These are phyloP conservation scores for Salix suchowensis DNA, from an alignment of 345 rosid species.

Conservation along the genomic window DNA sequence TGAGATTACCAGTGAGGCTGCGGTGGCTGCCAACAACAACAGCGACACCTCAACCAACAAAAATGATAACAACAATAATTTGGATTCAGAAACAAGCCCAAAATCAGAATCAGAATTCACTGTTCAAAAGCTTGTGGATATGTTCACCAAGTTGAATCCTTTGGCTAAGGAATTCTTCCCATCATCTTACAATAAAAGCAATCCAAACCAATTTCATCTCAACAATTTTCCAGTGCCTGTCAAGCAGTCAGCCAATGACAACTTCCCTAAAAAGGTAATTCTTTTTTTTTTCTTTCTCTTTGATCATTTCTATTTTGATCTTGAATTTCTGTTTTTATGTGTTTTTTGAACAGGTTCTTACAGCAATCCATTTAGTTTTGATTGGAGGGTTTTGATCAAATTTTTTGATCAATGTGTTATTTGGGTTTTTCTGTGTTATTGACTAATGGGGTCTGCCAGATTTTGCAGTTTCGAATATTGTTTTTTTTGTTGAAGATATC, in stretches of 20 bases:
- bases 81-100: conserved; percentile 30
- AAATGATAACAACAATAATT: conserved; percentile 20
- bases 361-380: neutral
- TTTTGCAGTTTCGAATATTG: neutral
- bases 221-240: conserved; percentile 25
- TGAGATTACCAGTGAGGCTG: conserved; percentile 45
- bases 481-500: neutral
- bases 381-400: neutral
- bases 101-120: conserved; percentile 53
- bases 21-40: conserved; percentile 20
- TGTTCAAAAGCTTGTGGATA: conserved; percentile 66
- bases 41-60: neutral
- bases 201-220: conserved; percentile 6
- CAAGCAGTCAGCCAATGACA: conserved; percentile 27
- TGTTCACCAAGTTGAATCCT: conserved; percentile 85
- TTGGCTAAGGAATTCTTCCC: conserved; percentile 80
- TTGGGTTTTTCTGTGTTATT: neutral
- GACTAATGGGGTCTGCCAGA: neutral
- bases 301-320: conserved; percentile 9
- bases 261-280: conserved; percentile 39
- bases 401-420: neutral
- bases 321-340: neutral
- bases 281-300: neutral
- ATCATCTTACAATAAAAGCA: conserved; percentile 34
- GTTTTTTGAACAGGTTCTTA: neutral